phyloP scores from a whole-genome alignment of 177 flowering plant genomes.

The Vitis hybrid region DNA sequence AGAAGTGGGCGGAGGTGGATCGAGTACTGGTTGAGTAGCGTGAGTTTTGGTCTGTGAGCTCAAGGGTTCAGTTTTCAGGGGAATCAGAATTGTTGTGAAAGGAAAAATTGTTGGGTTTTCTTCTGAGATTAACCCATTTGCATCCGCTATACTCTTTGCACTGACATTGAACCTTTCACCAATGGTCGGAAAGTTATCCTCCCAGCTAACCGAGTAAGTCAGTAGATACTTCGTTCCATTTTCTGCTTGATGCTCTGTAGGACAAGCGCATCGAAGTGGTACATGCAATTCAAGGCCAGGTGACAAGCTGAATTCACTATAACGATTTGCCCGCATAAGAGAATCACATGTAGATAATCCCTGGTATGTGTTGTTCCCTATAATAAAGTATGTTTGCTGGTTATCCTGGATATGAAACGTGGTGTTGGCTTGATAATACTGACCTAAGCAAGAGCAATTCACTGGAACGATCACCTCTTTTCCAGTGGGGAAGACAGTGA shows the following conservation, averaged over 20 bases:
- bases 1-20: neutral
- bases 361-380: slow-evolving; percentile 51
- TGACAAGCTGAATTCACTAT: slow-evolving; percentile 11
- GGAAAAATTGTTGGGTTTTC: slow-evolving; percentile 23
- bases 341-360: slow-evolving; percentile 53
- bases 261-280: slow-evolving; percentile 73
- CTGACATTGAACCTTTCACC: slow-evolving; percentile 43
- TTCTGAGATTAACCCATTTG: slow-evolving; percentile 38
- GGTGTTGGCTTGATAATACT: slow-evolving; percentile 54
- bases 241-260: slow-evolving; percentile 40
- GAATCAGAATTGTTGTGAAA: slow-evolving; percentile 56
- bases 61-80: slow-evolving; percentile 39
- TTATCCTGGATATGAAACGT: slow-evolving; percentile 18
- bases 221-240: slow-evolving; percentile 42
- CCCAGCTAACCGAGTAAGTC: slow-evolving; percentile 35
- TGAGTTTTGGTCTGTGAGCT: slow-evolving; percentile 37
- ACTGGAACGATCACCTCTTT: slow-evolving; percentile 59
- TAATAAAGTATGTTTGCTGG: slow-evolving; percentile 27
- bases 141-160: slow-evolving; percentile 21
- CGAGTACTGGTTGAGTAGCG: neutral
- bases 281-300: slow-evolving; percentile 33
- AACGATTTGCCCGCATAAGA: slow-evolving; percentile 31
- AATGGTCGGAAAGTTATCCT: slow-evolving; percentile 29
- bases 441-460: slow-evolving; percentile 49
- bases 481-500: slow-evolving; percentile 21